These are phyloP conservation scores for Laetiporus sulphureus DNA, from an alignment of 1,284 basidiomycete species.

Conservation along the genomic window DNA sequence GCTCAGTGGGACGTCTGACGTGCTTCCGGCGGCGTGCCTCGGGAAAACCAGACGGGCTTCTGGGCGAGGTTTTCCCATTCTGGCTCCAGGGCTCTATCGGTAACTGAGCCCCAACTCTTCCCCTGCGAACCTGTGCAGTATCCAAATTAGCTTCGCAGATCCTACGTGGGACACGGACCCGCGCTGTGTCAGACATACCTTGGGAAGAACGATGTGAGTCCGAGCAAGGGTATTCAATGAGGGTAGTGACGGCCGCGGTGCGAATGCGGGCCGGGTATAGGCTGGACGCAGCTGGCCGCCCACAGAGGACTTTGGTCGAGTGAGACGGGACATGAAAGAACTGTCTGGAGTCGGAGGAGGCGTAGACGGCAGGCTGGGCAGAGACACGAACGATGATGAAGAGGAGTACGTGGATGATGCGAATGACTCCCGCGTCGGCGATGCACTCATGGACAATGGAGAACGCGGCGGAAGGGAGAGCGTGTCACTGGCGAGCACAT, in stretches of 20 bases:
- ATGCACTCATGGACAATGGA: slow-evolving; percentile 12
- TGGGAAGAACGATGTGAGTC: slow-evolving; percentile 48
- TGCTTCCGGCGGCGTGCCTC: slow-evolving; percentile 16
- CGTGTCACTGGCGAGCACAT: background rate
- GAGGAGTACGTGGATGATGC: slow-evolving; percentile 1
- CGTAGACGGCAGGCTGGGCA: slow-evolving; percentile 12
- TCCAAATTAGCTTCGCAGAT: slow-evolving; percentile 2
- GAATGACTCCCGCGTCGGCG: slow-evolving; percentile 5
- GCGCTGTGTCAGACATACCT: slow-evolving; percentile 45
- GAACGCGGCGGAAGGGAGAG: slow-evolving; percentile 18
- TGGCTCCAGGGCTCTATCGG: slow-evolving; percentile 21
- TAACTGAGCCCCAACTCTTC: slow-evolving; percentile 19
- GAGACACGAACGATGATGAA: slow-evolving; percentile 8
- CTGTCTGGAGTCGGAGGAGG: slow-evolving; percentile 19
- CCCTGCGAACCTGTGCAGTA: slow-evolving; percentile 16
- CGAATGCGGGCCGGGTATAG: slow-evolving; percentile 51
- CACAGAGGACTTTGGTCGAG: slow-evolving; percentile 29
- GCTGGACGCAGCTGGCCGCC: slow-evolving; percentile 43
- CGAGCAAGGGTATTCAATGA: slow-evolving; percentile 52
- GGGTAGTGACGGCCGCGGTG: slow-evolving; percentile 57
- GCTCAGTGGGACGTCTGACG: slow-evolving; percentile 18
- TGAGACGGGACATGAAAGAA: slow-evolving; percentile 13
- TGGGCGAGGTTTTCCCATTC: slow-evolving; percentile 8
- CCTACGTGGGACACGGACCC: too few species aligned
- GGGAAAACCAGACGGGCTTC: slow-evolving; percentile 12